Conservation (phyloP, 352 stramenopile genomes). For the Phytophthora pini region DNA sequence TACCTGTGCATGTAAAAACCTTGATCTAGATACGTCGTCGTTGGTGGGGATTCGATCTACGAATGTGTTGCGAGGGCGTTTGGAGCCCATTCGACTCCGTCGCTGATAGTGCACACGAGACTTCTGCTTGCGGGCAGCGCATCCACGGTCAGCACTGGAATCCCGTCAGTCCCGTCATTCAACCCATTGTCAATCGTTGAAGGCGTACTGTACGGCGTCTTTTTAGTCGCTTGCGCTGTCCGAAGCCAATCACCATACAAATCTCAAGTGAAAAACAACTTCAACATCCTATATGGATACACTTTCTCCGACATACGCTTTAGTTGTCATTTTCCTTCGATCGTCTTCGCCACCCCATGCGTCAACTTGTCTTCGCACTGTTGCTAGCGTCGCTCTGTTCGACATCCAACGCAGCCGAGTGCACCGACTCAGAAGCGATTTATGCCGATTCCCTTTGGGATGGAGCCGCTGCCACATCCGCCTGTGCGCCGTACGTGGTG, state of each 20-base stretch:
- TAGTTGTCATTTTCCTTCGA: not conserved
- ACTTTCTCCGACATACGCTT: conserved; percentile 6
- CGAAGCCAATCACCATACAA: conserved; percentile 1
- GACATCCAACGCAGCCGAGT: conserved; percentile 13
- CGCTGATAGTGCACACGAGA: not conserved
- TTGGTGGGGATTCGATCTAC: too few relatives aligned
- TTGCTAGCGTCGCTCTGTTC: not conserved
- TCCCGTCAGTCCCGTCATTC: not conserved
- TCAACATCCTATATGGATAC: conserved; percentile 10
- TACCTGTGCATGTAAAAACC: too few relatives aligned
- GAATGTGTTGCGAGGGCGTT: too few relatives aligned
- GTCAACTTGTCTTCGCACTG: not conserved
- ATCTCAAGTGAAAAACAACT: conserved; percentile 2
- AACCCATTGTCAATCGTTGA: conserved; percentile 1
- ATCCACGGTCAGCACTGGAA: not conserved
- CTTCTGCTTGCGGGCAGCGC: not conserved
- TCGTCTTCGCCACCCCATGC: not conserved
- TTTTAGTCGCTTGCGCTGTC: conserved; percentile 2
- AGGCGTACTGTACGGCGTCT: not conserved
- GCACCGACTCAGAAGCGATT: conserved; percentile 13
- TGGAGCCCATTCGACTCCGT: too few relatives aligned
- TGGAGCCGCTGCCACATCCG: conserved; percentile 10
- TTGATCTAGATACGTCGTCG: too few relatives aligned
- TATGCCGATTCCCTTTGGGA: conserved; percentile 19
- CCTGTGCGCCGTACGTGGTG: conserved; percentile 23